phyloP scores from a whole-genome alignment of 768 basidiomycete species.

The Amanita exitialis region DNA sequence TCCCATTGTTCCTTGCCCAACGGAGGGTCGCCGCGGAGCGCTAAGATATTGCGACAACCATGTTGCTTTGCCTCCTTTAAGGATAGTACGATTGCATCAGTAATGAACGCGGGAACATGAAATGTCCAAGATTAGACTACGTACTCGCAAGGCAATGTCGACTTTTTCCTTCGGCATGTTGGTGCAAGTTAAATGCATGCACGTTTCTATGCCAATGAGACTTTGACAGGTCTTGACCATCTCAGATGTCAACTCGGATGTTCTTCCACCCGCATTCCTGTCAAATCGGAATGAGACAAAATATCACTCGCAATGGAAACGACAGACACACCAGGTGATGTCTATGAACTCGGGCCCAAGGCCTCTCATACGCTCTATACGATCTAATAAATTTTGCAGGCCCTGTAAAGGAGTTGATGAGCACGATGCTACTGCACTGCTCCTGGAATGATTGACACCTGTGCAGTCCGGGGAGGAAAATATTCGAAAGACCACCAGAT shows the following conservation, averaged over 20 bases:
- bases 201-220: slow-evolving; percentile 89
- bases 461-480: slow-evolving; percentile 92
- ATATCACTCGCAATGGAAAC: neutral
- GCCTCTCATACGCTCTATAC: slow-evolving; percentile 95
- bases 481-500: slow-evolving; percentile 99
- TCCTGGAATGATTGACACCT: slow-evolving; percentile 36
- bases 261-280: slow-evolving; percentile 96
- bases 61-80: slow-evolving; percentile 76
- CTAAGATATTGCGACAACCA: slow-evolving; percentile 89
- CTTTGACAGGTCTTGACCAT: slow-evolving; percentile 93
- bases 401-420: slow-evolving; percentile 35
- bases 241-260: slow-evolving; percentile 88
- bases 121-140: slow-evolving; percentile 17
- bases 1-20: slow-evolving; percentile 87
- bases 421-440: neutral
- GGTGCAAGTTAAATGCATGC: slow-evolving; percentile 98
- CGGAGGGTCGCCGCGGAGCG: slow-evolving; percentile 89
- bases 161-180: slow-evolving; percentile 98
- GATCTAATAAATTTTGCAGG: slow-evolving; percentile 92
- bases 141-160: slow-evolving; percentile 78
- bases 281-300: neutral
- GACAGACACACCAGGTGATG: slow-evolving; percentile 71
- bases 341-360: slow-evolving; percentile 97
- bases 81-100: slow-evolving; percentile 5
- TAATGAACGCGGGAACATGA: slow-evolving; percentile 1